Percentiles rank a stretch among this genome's conserved stretches.
These are phyloP conservation scores for Kwoniella pini DNA, from an alignment of 768 basidiomycete genomes.

Conservation along the genomic window DNA sequence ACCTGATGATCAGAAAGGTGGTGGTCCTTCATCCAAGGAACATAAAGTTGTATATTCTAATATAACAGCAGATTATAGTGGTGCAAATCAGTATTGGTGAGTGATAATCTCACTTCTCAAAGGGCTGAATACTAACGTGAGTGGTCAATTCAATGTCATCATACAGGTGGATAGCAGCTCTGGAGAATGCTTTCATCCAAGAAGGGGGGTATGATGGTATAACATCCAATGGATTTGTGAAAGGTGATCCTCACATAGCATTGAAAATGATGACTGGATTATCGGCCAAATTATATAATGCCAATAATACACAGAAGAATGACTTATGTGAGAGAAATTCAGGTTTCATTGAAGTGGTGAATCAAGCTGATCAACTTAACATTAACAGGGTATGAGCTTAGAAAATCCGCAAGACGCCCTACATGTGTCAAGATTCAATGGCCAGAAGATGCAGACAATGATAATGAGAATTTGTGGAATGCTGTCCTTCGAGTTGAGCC, in stretches of 20 bases:
- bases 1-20: too few species aligned
- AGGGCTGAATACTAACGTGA: too few species aligned
- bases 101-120: neutral
- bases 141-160: neutral
- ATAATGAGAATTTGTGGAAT: neutral
- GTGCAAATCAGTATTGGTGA: slow-evolving; percentile 2
- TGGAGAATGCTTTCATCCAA: neutral
- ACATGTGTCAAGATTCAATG: neutral
- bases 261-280: neutral
- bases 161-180: neutral
- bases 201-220: neutral
- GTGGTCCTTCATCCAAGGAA: neutral
- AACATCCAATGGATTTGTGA: neutral
- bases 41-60: neutral
- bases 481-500: neutral
- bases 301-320: neutral
- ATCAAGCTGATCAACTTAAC: neutral
- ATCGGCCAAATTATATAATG: neutral
- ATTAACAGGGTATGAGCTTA: neutral
- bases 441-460: neutral
- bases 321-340: neutral
- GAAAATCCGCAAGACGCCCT: neutral
- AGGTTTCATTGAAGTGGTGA: neutral
- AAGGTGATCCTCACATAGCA: neutral
- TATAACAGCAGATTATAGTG: slow-evolving; percentile 1